phyloP scores from a whole-genome alignment of 2,329 filamentous ascomycete genomes.

The Sphaerostilbella broomeana region DNA sequence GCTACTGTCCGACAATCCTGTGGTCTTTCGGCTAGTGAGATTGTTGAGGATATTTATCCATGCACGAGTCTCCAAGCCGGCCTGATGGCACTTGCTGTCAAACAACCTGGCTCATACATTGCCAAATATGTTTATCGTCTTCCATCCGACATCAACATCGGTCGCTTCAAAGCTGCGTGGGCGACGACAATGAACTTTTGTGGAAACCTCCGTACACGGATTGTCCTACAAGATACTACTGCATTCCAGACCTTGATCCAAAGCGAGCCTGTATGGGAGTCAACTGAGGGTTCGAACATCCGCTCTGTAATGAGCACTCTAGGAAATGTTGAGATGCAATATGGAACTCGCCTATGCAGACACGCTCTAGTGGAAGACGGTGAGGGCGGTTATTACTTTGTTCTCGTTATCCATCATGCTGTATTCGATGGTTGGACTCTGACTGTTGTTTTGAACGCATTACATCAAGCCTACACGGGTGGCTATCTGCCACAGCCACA shows the following conservation, averaged over 20 bases:
- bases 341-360: constrained; percentile 3
- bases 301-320: neutral
- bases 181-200: constrained; percentile 12
- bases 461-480: neutral
- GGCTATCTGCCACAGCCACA: neutral
- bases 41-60: constrained; percentile 27
- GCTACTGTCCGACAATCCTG: constrained; percentile 2
- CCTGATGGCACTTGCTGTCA: constrained; percentile 24
- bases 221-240: constrained; percentile 11
- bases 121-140: constrained; percentile 15
- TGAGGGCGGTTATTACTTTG: constrained; percentile 2
- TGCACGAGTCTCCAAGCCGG: constrained; percentile 34
- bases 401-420: constrained; percentile 5
- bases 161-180: constrained; percentile 16
- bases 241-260: constrained; percentile 13
- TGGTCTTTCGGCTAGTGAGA: neutral
- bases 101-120: constrained; percentile 19
- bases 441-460: neutral
- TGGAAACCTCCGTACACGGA: constrained; percentile 18
- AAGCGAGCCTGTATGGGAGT: constrained; percentile 5
- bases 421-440: constrained; percentile 11
- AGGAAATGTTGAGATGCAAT: neutral
- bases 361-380: constrained; percentile 3
- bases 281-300: neutral
- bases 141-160: constrained; percentile 2